Evolutionary conservation across 441 rosid species (phyloP).

Genomic region (Flueggea neowawraea): DNA sequence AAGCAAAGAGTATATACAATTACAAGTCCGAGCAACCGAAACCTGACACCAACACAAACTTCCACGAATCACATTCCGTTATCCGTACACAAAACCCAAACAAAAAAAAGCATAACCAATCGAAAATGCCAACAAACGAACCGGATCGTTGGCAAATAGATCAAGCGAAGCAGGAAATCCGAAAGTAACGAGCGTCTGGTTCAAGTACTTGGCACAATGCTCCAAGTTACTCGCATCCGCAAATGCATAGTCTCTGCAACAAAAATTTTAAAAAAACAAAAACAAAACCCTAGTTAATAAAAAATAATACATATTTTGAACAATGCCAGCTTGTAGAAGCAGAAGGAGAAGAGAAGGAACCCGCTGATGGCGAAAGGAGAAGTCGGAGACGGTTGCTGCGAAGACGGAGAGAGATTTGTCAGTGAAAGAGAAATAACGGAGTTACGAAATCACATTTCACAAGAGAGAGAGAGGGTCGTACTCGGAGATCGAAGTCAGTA

Average conservation of each 20-base stretch:
- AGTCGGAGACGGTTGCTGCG: too few species aligned
- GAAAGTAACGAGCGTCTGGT: constrained; percentile 91
- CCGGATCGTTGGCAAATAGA: constrained; percentile 94
- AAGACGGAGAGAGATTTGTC: neutral
- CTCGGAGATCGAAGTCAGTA: constrained; percentile 50
- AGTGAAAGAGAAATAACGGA: neutral
- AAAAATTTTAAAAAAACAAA: neutral
- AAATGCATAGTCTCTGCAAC: constrained; percentile 55
- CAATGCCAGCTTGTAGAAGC: too few species aligned
- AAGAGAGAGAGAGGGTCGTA: constrained; percentile 12
- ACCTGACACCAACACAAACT: constrained; percentile 41
- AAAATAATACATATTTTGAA: too few species aligned
- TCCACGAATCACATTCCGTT: neutral
- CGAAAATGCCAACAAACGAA: constrained; percentile 21
- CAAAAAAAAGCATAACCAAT: neutral
- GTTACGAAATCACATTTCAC: too few species aligned
- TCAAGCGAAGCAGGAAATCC: constrained; percentile 98
- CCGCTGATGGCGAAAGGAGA: too few species aligned
- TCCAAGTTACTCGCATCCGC: constrained; percentile 79
- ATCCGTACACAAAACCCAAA: neutral
- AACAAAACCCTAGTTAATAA: too few species aligned
- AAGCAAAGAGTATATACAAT: constrained; percentile 79
- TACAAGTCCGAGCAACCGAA: constrained; percentile 93
- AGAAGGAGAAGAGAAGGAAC: too few species aligned
- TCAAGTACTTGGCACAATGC: constrained; percentile 92